Base-by-base conservation (phyloP, 257 asterid species). In the Anisodus tanguticus region DNA sequence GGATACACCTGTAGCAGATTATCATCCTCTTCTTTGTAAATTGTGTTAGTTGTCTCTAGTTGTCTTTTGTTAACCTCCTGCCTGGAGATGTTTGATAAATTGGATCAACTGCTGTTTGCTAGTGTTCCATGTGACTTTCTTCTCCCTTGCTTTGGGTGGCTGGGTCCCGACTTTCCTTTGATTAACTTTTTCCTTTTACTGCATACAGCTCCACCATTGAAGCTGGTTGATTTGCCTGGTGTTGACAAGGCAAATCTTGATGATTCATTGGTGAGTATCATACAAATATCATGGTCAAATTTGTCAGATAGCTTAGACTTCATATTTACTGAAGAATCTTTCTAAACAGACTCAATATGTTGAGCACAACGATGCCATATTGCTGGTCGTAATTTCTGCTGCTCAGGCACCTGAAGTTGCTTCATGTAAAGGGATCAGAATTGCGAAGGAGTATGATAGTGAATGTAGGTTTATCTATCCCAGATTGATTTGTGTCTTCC, bases 171-270 rank as follows among this genome's bases (percentile, higher is more conserved):
- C 54, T 69, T 64, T 83, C 71, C 84, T 72, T 79, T 86, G 83
- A 82, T 60, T 64, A 84, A 43, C 45, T 16, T 77, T 77, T 59
- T 66, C 63, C 83, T 72, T 84, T 80, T 74, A 26, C 88, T 83
- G 82, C 83, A 76, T 82, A 87, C 94, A 97, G 99, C 93, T 86
- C 99, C 98, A 70, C 92, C 99, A 11, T 85, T 97, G 91, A 95
- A 97, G 89, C 91, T 97, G 90, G 88, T 97, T 85, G 99, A 97
- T 93, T 90, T 97, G 88, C 98, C 99, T 87, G 99, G 99, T 39
- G 97, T 93, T 37, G 99, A 97, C 62, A 97, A 93, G 91, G 97
- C 97, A 68, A 92, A 89, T 84, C 91, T 93, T 35, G 98, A 97
- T 81, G 99, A 97, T 88, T 90, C 99, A 70, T 86, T 97, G 95